These are phyloP conservation scores for Aspergillus bridgeri DNA, from an alignment of 495 filamentous ascomycete species.

Conservation along the genomic window DNA sequence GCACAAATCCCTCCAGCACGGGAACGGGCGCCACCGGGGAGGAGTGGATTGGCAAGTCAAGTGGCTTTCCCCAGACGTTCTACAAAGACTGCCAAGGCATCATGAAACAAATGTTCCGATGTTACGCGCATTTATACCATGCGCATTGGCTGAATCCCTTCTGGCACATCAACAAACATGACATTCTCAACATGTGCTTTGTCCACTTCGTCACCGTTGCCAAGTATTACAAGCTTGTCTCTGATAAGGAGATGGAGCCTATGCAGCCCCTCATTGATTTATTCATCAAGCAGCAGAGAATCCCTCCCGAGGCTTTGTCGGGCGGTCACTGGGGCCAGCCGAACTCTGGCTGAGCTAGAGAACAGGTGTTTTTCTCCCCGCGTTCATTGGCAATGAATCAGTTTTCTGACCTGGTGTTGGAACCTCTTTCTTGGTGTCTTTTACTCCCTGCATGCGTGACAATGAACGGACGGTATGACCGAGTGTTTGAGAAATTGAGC, in stretches of 20 bases:
- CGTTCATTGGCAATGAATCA: slow-evolving; percentile 26
- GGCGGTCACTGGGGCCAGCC: slow-evolving; percentile 49
- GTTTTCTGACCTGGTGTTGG: slow-evolving; percentile 43
- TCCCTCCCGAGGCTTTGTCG: slow-evolving; percentile 63
- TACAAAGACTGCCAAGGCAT: slow-evolving; percentile 83
- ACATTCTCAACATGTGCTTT: slow-evolving; percentile 92
- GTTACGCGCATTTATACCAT: slow-evolving; percentile 89
- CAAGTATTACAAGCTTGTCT: slow-evolving; percentile 76
- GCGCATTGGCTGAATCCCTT: slow-evolving; percentile 78
- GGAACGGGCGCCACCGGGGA: slow-evolving; percentile 42
- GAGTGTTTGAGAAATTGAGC: slow-evolving; percentile 30
- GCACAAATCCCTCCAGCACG: slow-evolving; percentile 48
- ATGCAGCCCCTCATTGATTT: slow-evolving; percentile 91
- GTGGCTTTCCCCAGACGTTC: slow-evolving; percentile 84
- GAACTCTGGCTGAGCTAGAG: slow-evolving; percentile 34
- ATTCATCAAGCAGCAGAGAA: slow-evolving; percentile 79
- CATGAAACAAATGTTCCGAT: slow-evolving; percentile 95
- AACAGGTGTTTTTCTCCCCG: slow-evolving; percentile 11
- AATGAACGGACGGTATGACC: slow-evolving; percentile 27
- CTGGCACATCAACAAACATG: slow-evolving; percentile 77
- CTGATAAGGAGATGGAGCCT: slow-evolving; percentile 81
- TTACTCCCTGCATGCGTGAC: slow-evolving; percentile 2
- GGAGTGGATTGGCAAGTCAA: slow-evolving; percentile 82
- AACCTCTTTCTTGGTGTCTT: slow-evolving; percentile 14
- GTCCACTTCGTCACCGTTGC: slow-evolving; percentile 89